Base-by-base conservation (phyloP, 352 stramenopile species). In the Plasmopara viticola region DNA sequence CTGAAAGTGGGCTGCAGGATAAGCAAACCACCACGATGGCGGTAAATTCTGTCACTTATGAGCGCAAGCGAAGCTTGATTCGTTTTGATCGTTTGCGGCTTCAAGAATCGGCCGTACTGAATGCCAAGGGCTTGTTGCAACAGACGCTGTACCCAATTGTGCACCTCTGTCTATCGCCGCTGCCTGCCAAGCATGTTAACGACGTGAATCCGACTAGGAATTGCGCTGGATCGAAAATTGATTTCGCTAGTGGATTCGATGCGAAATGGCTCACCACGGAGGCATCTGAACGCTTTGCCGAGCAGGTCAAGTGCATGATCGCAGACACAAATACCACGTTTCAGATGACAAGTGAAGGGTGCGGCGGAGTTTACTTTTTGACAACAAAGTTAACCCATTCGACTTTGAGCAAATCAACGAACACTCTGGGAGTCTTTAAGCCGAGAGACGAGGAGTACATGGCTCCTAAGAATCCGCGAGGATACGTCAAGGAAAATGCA, bases 401-500 rank as follows among this genome's bases (percentile, higher is more conserved):
- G 20, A 25, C 20, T 25, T 25, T 3, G 20, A 31, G 14, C 2
- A 60, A 50, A 30, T 67, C 74, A 49, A 60, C 51, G 7, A 53
- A 53, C 17, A 63, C 76, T 2, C 58, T 94, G 13, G 84, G 73
- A 1, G 74, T 98, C 12, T 99, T 99, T 67, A 99, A 99, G 71
- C 96, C 97, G 6, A 76, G 90, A 13, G 96, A 99, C 60, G 97
- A 99, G 70, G 97, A 99, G 73, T 98, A 97, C 48, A 99, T 98
- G 78, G 95, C 95, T 2, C 88, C 94, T 34, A 98, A 98, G 75
- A 99, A 99, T 74, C 96, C 97, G 10, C 84, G 96, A 55, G 93
- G 92, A 5, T 98, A 97, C 52, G 80, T 97, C 30, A 83, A 87
- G 65, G 80, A 90, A 49, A 71, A 78, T 39, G 77, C 78, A 0